Percentiles rank a stretch among this genome's conserved stretches.
These are phyloP conservation scores for Gardenia jasminoides DNA, from an alignment of 257 asterid species.

Conservation along the genomic window DNA sequence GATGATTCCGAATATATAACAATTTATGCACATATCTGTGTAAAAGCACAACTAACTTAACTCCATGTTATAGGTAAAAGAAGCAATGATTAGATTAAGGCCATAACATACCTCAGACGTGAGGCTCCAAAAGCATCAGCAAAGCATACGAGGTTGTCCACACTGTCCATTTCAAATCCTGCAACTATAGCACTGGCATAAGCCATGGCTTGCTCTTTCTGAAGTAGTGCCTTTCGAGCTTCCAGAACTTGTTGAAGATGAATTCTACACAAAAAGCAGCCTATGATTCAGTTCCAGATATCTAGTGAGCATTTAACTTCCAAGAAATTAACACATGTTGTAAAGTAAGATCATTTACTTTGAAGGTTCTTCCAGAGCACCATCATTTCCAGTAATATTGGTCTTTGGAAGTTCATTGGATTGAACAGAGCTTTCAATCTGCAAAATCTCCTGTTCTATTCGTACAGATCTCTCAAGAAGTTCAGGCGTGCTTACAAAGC, in stretches of 20 bases:
- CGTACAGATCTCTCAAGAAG: constrained; percentile 74
- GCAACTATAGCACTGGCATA: constrained; percentile 91
- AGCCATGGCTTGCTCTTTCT: constrained; percentile 92
- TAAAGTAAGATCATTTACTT: constrained; percentile 44
- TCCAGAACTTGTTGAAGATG: constrained; percentile 69
- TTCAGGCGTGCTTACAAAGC: constrained; percentile 85
- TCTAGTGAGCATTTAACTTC: not conserved
- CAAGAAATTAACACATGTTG: not conserved
- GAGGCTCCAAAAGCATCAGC: constrained; percentile 83
- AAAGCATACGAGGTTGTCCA: constrained; percentile 73
- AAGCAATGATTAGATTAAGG: not conserved
- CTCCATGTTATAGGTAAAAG: not conserved
- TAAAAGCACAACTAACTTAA: not conserved
- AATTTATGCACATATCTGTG: not conserved
- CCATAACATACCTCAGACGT: constrained; percentile 53
- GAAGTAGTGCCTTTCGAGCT: constrained; percentile 71
- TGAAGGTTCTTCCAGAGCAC: constrained; percentile 57
- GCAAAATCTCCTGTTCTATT: constrained; percentile 67
- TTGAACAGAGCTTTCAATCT: constrained; percentile 69
- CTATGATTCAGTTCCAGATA: constrained; percentile 13
- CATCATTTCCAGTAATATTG: constrained; percentile 39
- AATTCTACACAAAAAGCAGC: constrained; percentile 39
- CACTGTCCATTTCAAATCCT: constrained; percentile 66
- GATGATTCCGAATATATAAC: not conserved
- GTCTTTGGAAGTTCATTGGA: constrained; percentile 38